phyloP scores from a whole-genome alignment of 2,329 filamentous ascomycete genomes.

The Botrytis squamosa region DNA sequence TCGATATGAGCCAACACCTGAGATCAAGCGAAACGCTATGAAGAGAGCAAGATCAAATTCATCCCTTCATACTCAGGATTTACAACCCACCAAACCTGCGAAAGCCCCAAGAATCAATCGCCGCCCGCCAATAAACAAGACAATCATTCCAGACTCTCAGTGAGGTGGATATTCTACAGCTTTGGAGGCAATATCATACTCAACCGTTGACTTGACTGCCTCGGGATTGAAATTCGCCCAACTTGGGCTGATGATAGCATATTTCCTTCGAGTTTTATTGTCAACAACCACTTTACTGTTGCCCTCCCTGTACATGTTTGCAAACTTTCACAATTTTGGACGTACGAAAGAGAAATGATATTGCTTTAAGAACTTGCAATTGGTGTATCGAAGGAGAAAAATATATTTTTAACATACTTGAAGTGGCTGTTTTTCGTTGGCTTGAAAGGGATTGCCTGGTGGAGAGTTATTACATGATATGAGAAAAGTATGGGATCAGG shows the following conservation, averaged over 20 bases:
- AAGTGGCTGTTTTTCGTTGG: background rate
- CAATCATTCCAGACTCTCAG: conserved; percentile 23
- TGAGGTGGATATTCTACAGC: background rate
- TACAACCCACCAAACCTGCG: background rate
- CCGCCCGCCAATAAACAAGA: background rate
- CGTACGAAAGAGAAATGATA: background rate
- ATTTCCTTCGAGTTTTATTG: background rate
- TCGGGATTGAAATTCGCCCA: background rate
- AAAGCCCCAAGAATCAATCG: conserved; percentile 19
- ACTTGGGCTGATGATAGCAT: background rate
- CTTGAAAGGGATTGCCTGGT: background rate
- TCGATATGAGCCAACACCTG: conserved; percentile 1
- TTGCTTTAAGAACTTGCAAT: background rate
- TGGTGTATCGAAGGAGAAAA: background rate
- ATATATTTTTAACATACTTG: background rate
- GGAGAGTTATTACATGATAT: background rate
- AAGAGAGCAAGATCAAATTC: conserved; percentile 22
- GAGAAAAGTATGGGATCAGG: background rate
- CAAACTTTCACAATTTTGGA: background rate
- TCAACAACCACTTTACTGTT: background rate
- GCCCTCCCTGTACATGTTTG: background rate
- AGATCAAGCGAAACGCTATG: conserved; percentile 14
- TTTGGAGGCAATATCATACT: background rate
- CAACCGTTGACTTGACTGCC: background rate
- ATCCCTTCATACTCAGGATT: background rate